phyloP scores from a whole-genome alignment of 345 rosid genomes.

The Bruguiera parviflora region DNA sequence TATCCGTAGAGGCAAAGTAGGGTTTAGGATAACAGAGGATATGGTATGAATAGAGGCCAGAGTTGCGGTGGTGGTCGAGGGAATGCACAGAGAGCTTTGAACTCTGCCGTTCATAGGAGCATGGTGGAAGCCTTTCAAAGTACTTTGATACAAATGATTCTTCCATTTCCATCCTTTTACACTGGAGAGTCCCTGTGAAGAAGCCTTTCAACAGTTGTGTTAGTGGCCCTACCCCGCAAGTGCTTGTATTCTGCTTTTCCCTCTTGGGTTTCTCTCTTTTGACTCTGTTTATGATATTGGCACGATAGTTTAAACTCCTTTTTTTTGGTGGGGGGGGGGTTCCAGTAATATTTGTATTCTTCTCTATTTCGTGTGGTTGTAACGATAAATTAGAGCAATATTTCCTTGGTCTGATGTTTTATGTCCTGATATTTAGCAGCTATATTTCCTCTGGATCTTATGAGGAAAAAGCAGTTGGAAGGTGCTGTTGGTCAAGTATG shows the following conservation, averaged over 20 bases:
- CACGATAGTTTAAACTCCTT: no score
- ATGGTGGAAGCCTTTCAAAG: constrained; percentile 39
- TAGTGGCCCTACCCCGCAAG: background rate
- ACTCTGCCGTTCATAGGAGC: constrained; percentile 48
- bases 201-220: background rate
- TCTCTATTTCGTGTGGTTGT: no score
- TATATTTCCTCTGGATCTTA: constrained; percentile 88
- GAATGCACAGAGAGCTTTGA: constrained; percentile 66
- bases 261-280: no score
- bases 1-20: background rate
- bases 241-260: no score
- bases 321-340: no score
- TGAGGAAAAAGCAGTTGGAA: constrained; percentile 84
- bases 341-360: no score
- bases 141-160: no score
- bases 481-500: constrained; percentile 77
- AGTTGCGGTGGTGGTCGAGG: constrained; percentile 72
- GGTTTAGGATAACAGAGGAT: background rate
- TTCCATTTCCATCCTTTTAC: no score
- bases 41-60: constrained; percentile 62
- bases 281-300: no score
- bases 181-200: no score
- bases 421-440: constrained; percentile 39
- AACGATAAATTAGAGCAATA: background rate
- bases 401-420: background rate